phyloP scores from a whole-genome alignment of 495 filamentous ascomycete genomes.

The Penicillium longicatenatum region DNA sequence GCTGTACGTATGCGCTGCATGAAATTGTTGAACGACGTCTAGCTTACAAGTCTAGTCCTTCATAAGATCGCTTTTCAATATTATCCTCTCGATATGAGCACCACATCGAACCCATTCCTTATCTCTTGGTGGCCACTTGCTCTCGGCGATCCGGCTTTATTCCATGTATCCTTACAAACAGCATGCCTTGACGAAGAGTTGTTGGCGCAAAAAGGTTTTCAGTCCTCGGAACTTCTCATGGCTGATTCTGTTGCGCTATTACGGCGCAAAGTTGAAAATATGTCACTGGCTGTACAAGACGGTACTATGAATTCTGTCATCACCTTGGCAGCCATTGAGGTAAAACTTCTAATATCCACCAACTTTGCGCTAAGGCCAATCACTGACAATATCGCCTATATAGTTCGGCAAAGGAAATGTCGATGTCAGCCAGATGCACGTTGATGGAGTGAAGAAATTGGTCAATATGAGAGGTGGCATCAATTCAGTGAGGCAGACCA shows the following conservation, averaged over 20 bases:
- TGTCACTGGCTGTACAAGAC: constrained; percentile 50
- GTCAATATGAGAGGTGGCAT: constrained; percentile 52
- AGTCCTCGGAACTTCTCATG: constrained; percentile 52
- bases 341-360: constrained; percentile 20
- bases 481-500: constrained; percentile 44
- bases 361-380: background rate
- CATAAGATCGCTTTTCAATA: constrained; percentile 57
- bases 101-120: constrained; percentile 52
- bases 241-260: constrained; percentile 51
- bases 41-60: constrained; percentile 38
- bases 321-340: constrained; percentile 54
- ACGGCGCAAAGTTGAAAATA: constrained; percentile 43
- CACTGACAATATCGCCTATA: background rate
- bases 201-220: constrained; percentile 48
- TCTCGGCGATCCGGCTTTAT: constrained; percentile 51
- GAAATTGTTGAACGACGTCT: background rate
- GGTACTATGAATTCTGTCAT: constrained; percentile 57
- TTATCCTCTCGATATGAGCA: constrained; percentile 52
- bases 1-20: constrained; percentile 37
- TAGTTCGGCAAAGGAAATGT: constrained; percentile 54
- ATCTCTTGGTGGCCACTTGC: constrained; percentile 58
- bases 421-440: constrained; percentile 45
- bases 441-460: constrained; percentile 51
- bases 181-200: constrained; percentile 55
- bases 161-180: constrained; percentile 56